Percentiles rank a stretch among this genome's conserved stretches.
phyloP scores from a whole-genome alignment of 2,329 filamentous ascomycete genomes.

The Colletotrichum sp. region DNA sequence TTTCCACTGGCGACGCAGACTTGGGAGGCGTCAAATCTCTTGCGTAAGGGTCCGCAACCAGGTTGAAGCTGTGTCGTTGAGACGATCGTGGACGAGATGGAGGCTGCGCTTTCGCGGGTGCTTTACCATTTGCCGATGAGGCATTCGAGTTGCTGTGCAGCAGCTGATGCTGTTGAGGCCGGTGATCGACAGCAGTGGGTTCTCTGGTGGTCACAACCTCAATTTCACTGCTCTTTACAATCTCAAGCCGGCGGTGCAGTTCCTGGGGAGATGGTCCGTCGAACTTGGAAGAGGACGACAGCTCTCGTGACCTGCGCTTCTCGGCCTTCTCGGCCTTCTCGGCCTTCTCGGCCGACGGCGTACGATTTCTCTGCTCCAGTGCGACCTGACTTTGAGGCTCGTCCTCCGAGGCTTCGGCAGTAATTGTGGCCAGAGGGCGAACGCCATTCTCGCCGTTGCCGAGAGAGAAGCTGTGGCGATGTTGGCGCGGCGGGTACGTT shows the following conservation, averaged over 20 bases:
- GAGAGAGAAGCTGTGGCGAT: constrained; percentile 2
- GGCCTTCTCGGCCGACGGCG: background rate
- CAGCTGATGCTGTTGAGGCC: background rate
- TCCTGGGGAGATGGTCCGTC: constrained; percentile 5
- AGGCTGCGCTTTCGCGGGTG: background rate
- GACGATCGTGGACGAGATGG: constrained; percentile 1
- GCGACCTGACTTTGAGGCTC: background rate
- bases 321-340: background rate
- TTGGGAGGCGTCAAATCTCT: constrained; percentile 17
- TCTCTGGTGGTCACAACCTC: constrained; percentile 7
- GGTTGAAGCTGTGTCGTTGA: constrained; percentile 15
- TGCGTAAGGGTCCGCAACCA: constrained; percentile 9
- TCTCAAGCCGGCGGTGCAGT: constrained; percentile 15
- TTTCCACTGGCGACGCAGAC: constrained; percentile 11
- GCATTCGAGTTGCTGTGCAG: background rate
- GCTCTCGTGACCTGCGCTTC: background rate
- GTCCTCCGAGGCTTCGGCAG: background rate
- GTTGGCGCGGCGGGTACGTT: constrained; percentile 19
- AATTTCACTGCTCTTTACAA: constrained; percentile 16
- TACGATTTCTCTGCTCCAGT: background rate
- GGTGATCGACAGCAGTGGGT: background rate
- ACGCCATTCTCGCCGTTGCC: background rate
- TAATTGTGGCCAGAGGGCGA: background rate
- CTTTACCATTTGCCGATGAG: background rate
- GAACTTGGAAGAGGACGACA: background rate